Percentiles rank a stretch among this genome's conserved stretches.
phyloP scores from a whole-genome alignment of 2,329 filamentous ascomycete species.

The Raffaelea albimanens region DNA sequence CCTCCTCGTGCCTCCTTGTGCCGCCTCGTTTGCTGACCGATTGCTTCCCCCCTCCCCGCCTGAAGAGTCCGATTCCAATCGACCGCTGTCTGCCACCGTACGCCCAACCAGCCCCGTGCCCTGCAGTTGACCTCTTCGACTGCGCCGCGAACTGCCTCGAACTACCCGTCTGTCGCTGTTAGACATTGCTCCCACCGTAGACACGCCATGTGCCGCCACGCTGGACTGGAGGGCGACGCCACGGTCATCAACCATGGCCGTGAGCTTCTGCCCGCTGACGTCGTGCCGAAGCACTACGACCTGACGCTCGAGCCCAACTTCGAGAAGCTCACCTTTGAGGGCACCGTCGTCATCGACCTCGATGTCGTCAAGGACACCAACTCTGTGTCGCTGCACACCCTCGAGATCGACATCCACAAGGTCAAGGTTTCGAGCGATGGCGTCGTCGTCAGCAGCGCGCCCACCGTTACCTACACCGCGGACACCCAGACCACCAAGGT shows the following conservation, averaged over 20 bases:
- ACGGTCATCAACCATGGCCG: constrained; percentile 39
- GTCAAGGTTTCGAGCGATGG: constrained; percentile 58
- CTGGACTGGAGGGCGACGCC: constrained; percentile 23
- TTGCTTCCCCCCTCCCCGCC: neutral
- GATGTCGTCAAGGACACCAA: constrained; percentile 77
- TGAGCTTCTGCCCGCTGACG: constrained; percentile 83
- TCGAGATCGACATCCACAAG: constrained; percentile 75
- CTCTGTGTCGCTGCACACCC: constrained; percentile 78
- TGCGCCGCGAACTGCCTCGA: neutral
- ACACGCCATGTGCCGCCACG: constrained; percentile 57
- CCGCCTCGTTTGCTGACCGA: neutral
- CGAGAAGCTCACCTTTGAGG: constrained; percentile 76
- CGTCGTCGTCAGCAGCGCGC: constrained; percentile 48
- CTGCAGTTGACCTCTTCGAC: neutral
- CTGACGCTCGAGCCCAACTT: constrained; percentile 88
- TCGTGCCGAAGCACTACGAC: constrained; percentile 87
- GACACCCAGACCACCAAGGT: constrained; percentile 75
- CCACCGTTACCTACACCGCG: constrained; percentile 63
- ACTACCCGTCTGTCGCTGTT: neutral
- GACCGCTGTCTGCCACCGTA: no score
- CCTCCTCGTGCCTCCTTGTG: neutral
- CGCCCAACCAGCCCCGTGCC: no score
- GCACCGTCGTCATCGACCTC: constrained; percentile 75
- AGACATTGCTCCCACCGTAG: constrained; percentile 68
- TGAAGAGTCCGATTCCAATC: neutral